phyloP scores from a whole-genome alignment of 2,329 filamentous ascomycete species.

The Chalaropsis thielavioides region DNA sequence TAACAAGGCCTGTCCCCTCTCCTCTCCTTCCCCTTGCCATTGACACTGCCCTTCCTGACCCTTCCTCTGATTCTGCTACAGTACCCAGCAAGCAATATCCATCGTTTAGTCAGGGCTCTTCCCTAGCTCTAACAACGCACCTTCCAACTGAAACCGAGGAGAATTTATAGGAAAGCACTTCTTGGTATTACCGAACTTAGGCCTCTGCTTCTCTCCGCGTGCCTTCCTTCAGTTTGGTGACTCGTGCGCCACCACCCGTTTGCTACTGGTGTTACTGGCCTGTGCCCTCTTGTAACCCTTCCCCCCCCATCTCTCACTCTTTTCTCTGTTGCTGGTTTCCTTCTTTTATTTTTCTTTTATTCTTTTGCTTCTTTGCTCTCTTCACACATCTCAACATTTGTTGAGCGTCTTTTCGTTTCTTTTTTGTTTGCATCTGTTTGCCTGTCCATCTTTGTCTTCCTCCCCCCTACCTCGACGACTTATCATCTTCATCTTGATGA shows the following conservation, averaged over 20 bases:
- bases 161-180: conserved; percentile 1
- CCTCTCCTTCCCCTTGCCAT: neutral
- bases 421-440: neutral
- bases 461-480: neutral
- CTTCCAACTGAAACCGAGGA: conserved; percentile 1
- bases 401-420: neutral
- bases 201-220: neutral
- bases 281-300: neutral
- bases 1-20: neutral
- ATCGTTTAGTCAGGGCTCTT: neutral
- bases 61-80: neutral
- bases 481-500: neutral
- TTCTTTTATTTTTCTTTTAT: neutral
- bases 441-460: neutral
- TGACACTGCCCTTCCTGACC: neutral
- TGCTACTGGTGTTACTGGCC: neutral
- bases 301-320: neutral
- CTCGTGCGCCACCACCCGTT: neutral
- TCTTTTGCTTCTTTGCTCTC: neutral
- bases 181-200: conserved; percentile 1
- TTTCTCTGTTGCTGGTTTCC: neutral
- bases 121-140: neutral
- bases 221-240: neutral
- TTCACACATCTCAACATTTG: neutral
- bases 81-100: neutral